Evolutionary conservation across 1,284 basidiomycete species (phyloP).

Genomic region (Sanguinoderma infundibulare): DNA sequence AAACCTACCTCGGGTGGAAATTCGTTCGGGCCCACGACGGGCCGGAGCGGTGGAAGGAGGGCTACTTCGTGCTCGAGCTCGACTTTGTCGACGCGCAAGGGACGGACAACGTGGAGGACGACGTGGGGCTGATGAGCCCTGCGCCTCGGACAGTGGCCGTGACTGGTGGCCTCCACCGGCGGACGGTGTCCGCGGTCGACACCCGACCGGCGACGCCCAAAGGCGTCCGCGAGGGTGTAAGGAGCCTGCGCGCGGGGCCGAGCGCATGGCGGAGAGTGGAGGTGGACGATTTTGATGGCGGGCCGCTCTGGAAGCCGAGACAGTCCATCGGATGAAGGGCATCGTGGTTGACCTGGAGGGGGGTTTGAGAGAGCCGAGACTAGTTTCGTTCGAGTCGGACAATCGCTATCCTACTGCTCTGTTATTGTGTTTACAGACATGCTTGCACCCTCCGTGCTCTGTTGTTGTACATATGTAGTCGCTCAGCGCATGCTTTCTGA

Average conservation of each 20-base stretch:
- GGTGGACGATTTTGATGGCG: constrained; percentile 14
- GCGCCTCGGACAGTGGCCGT: not conserved
- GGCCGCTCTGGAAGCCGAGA: constrained; percentile 25
- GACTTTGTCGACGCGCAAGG: constrained; percentile 37
- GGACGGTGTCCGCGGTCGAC: constrained; percentile 16
- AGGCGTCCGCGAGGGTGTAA: constrained; percentile 11
- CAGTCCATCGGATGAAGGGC: constrained; percentile 6
- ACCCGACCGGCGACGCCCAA: constrained; percentile 10
- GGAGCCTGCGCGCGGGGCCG: constrained; percentile 11
- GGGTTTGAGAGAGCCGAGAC: not conserved
- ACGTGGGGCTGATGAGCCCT: no score
- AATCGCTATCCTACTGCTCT: constrained; percentile 20
- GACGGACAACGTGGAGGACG: not conserved
- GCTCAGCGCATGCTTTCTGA: no score
- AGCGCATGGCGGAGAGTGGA: constrained; percentile 6
- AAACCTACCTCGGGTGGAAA: constrained; percentile 62
- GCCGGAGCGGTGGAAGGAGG: constrained; percentile 68
- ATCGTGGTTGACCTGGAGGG: no score
- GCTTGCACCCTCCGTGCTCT: no score
- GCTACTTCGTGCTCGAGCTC: constrained; percentile 58
- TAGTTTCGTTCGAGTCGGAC: constrained; percentile 12
- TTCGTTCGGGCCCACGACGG: constrained; percentile 60
- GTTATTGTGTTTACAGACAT: constrained; percentile 22
- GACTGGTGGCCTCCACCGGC: constrained; percentile 6
- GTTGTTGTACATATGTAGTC: no score